These are phyloP conservation scores for Cryptomeria japonica DNA, from an alignment of 75 land plant genomes.

Conservation along the genomic window DNA sequence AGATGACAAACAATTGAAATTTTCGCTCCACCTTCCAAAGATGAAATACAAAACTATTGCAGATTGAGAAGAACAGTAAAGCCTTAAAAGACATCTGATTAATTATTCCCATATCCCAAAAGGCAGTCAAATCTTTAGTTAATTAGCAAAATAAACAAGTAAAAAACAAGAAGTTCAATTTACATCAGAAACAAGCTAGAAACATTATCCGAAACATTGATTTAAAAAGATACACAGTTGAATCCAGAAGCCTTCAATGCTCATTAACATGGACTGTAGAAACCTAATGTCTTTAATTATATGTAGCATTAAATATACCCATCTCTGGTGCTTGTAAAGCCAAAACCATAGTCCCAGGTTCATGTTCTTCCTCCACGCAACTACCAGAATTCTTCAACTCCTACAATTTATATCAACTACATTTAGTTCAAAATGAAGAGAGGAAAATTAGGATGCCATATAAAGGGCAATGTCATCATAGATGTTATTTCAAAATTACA, in stretches of 20 bases:
- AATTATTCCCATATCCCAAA: not conserved
- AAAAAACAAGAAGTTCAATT: not conserved
- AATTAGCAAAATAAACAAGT: not conserved
- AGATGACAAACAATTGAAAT: not conserved
- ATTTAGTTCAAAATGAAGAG: not conserved
- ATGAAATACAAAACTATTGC: not conserved
- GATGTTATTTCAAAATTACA: not conserved
- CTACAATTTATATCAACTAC: slow-evolving; percentile 5
- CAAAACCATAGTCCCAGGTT: not conserved
- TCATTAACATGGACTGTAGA: too few relatives aligned
- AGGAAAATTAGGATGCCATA: not conserved
- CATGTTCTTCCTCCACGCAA: not conserved
- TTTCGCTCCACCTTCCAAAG: not conserved
- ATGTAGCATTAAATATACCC: not conserved
- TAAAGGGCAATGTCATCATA: not conserved
- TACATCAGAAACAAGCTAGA: not conserved
- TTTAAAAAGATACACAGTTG: too few relatives aligned
- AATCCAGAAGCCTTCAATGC: too few relatives aligned
- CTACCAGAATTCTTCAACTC: slow-evolving; percentile 13
- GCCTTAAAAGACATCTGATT: not conserved
- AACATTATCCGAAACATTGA: too few relatives aligned
- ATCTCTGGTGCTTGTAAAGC: not conserved
- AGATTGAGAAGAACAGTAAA: not conserved
- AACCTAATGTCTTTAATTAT: too few relatives aligned
- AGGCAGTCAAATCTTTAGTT: not conserved